Percentiles rank a stretch among this genome's conserved stretches.
Conservation (phyloP, 1,139 yeast genomes). For the Kazachstania sp. region DNA sequence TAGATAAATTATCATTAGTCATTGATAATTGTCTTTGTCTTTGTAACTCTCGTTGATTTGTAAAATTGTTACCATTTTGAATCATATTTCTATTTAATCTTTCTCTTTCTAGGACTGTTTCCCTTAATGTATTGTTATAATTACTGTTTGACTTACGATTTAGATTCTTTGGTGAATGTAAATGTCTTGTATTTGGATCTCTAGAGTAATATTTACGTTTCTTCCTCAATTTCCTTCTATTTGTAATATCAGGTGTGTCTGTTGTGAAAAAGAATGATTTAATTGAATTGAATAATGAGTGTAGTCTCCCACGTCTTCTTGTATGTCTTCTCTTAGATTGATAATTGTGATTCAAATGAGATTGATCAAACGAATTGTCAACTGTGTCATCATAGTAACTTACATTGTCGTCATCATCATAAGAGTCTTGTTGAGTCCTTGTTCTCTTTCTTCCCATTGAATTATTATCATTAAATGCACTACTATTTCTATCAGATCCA, state of each 20-base stretch:
- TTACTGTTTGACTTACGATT: neutral
- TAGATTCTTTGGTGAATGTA: neutral
- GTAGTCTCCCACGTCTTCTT: neutral
- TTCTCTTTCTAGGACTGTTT: conserved; percentile 3
- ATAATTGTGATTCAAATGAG: neutral
- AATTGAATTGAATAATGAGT: neutral
- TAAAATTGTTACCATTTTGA: neutral
- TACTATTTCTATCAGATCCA: neutral
- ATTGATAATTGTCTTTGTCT: neutral
- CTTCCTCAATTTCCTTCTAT: neutral
- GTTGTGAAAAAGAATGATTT: conserved; percentile 4
- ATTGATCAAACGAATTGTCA: neutral
- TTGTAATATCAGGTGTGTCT: neutral
- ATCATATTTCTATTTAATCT: conserved; percentile 2
- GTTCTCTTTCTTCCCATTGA: neutral
- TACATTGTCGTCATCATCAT: neutral
- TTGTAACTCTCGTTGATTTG: neutral
- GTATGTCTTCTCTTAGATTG: neutral
- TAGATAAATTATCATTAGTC: conserved; percentile 1
- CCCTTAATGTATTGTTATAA: neutral
- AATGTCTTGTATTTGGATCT: neutral
- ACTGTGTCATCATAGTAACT: no score
- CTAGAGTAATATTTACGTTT: neutral
- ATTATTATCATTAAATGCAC: neutral
- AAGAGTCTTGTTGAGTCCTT: neutral